Base-by-base conservation (phyloP, 1,139 yeast genomes). In the Debaryomycetaceae sp. region DNA sequence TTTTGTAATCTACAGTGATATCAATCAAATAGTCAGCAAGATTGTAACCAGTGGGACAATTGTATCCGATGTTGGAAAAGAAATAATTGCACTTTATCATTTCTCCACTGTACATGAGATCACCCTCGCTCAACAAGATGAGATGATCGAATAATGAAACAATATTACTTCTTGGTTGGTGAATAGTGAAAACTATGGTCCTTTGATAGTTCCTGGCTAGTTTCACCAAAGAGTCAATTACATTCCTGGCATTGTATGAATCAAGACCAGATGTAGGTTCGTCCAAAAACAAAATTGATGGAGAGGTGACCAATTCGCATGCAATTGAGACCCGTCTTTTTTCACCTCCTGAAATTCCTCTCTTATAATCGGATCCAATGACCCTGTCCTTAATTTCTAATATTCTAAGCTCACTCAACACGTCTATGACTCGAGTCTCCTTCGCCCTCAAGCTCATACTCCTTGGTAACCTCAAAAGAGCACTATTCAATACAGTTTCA, bases 161-260 rank as follows among this genome's bases (percentile, higher is more conserved):
- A 57, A 92, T 91, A 53, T 92, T 92, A 45, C 96, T 87, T 57
- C 98, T 78, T n/a, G 98, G 98, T 58, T 92, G 98, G 64, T 92
- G 98, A 48, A 92, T 92, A 0, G 98, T 88, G 57, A 92, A 84
- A 1, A 92, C 80, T 36, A 92, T 83, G 0, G 98, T 91, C 56
- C 98, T 79, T 45, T 84, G 81, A 59, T 83, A 87, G 50, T 83
- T 85, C 43, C 83, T 73, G 0, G 97, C 88, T 44, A 92, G 73
- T 44, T 86, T 78, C 3, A 86, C 92, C 40, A 92, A 72, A 47
- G 89, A 79, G 44, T 91, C 97, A 38, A 92, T 71, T 9, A 92
- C 98, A 52, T 91, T 89, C 57, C 80, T 82, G 0, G 98, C 98
- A 64, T 89, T 92, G 61, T 80, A 92, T 6, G 97, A 83, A 60